A percentile compares a stretch with the other conserved stretches of the same genome.
phyloP scores from a whole-genome alignment of 2,329 filamentous ascomycete species.

The Aspergillus pseudotamarii region DNA sequence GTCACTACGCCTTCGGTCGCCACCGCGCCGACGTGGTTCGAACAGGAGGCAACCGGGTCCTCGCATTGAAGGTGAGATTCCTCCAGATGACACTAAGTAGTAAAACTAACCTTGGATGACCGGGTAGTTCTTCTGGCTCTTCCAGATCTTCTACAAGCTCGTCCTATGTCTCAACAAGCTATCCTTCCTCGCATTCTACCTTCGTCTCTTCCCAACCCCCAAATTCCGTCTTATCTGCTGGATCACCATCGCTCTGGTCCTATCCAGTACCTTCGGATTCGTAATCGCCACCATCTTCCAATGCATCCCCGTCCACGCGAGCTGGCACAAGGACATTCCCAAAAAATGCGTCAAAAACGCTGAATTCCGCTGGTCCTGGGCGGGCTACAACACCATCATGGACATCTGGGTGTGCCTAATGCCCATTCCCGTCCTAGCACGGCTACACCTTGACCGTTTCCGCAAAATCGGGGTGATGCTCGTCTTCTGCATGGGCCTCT shows the following conservation, averaged over 20 bases:
- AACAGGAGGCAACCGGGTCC: slow-evolving; percentile 6
- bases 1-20: slow-evolving; percentile 9
- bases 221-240: slow-evolving; percentile 21
- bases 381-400: background rate
- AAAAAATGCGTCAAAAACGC: slow-evolving; percentile 7
- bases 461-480: slow-evolving; percentile 9
- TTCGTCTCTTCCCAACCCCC: slow-evolving; percentile 30
- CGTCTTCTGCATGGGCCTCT: slow-evolving; percentile 10
- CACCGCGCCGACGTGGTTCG: slow-evolving; percentile 2
- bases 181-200: slow-evolving; percentile 32
- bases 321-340: slow-evolving; percentile 2
- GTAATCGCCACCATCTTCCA: slow-evolving; percentile 11
- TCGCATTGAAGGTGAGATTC: slow-evolving; percentile 2
- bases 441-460: slow-evolving; percentile 4
- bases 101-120: background rate
- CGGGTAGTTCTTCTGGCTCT: slow-evolving; percentile 8
- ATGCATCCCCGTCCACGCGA: slow-evolving; percentile 4
- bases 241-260: slow-evolving; percentile 19
- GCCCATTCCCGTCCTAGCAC: slow-evolving; percentile 4
- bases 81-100: background rate
- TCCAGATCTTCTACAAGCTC: slow-evolving; percentile 10
- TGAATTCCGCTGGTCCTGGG: background rate
- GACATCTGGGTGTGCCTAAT: slow-evolving; percentile 9
- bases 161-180: slow-evolving; percentile 23
- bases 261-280: slow-evolving; percentile 7